Conservation (phyloP, 805 yeast species). For the Zygosaccharomyces lentus region DNA sequence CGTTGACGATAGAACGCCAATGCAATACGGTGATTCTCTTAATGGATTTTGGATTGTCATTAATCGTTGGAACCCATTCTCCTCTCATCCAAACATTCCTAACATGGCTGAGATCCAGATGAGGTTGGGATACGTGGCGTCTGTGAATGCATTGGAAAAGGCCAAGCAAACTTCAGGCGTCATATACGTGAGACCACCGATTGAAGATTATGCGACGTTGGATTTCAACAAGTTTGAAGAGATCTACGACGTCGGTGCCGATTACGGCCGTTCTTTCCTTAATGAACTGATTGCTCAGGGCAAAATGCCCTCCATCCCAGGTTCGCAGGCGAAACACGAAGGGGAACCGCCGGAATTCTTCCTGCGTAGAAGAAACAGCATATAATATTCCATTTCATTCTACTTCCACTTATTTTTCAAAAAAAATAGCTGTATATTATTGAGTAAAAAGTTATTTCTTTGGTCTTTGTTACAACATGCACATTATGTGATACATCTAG, state of each 20-base stretch:
- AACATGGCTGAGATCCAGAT: conserved; percentile 93
- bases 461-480: conserved; percentile 1
- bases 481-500: conserved; percentile 4
- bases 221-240: conserved; percentile 92
- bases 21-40: conserved; percentile 87
- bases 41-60: conserved; percentile 89
- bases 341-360: conserved; percentile 34
- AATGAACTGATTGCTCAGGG: conserved; percentile 49
- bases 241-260: conserved; percentile 73
- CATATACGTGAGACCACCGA: conserved; percentile 86
- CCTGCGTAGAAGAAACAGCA: conserved; percentile 59
- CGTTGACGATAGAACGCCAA: conserved; percentile 83
- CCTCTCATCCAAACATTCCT: conserved; percentile 82
- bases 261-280: conserved; percentile 61
- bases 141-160: conserved; percentile 85
- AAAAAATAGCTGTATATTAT: not conserved
- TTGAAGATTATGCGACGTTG: conserved; percentile 84
- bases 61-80: conserved; percentile 86
- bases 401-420: not conserved
- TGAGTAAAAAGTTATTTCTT: not conserved
- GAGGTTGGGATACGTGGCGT: conserved; percentile 88
- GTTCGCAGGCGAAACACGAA: conserved; percentile 33
- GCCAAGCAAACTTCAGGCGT: conserved; percentile 86
- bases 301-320: conserved; percentile 60
- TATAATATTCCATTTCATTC: conserved; percentile 32